phyloP scores from a whole-genome alignment of 2,329 filamentous ascomycete species.

The Pseudocercospora macadamiae region DNA sequence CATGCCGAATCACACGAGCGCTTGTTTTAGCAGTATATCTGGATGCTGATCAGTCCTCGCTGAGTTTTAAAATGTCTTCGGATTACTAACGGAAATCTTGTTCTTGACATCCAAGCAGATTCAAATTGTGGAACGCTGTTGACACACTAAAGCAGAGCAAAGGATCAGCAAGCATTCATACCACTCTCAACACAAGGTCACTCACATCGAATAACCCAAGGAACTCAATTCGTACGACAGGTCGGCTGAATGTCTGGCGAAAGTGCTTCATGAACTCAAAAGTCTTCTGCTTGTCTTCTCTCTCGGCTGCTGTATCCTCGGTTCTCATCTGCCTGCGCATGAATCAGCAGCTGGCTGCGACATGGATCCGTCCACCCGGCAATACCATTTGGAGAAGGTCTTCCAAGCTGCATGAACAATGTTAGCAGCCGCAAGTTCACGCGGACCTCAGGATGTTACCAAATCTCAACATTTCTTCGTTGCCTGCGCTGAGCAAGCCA shows the following conservation, averaged over 20 bases:
- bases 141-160: constrained; percentile 20
- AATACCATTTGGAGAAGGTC: constrained; percentile 67
- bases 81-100: constrained; percentile 66
- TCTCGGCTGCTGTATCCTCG: constrained; percentile 46
- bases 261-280: constrained; percentile 78
- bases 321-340: constrained; percentile 59
- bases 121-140: constrained; percentile 66
- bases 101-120: constrained; percentile 74
- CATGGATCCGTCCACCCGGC: not conserved
- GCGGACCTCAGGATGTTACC: constrained; percentile 7
- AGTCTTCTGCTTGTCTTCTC: constrained; percentile 61
- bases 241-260: constrained; percentile 77
- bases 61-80: not conserved
- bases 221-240: constrained; percentile 73
- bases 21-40: constrained; percentile 48
- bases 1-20: constrained; percentile 64
- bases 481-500: constrained; percentile 76
- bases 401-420: constrained; percentile 65
- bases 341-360: not conserved
- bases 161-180: not conserved
- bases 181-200: too few species aligned
- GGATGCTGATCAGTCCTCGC: not conserved
- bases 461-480: constrained; percentile 82
- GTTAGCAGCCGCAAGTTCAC: not conserved
- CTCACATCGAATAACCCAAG: constrained; percentile 66